Evolutionary conservation across 1,284 basidiomycete genomes (phyloP).

Genomic region (Neonothopanus nambi): DNA sequence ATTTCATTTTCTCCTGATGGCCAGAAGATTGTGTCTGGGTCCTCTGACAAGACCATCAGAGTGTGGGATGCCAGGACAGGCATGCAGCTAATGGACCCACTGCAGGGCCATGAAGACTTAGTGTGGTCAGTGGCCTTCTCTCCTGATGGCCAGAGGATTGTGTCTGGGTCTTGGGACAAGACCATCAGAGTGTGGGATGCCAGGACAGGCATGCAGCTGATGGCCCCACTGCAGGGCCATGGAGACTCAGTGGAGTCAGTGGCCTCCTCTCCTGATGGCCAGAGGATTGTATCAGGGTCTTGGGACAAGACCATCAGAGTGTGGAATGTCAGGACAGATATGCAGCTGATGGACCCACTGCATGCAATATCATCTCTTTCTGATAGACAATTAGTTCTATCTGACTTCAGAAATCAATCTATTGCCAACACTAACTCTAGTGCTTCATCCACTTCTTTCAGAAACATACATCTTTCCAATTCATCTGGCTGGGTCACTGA

Average conservation of each 20-base stretch:
- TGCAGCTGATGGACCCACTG: too few relatives aligned
- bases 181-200: background rate
- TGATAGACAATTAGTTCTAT: background rate
- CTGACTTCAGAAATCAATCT: background rate
- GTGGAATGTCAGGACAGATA: too few relatives aligned
- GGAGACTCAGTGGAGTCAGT: too few relatives aligned
- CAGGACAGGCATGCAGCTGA: too few relatives aligned
- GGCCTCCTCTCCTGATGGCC: too few relatives aligned
- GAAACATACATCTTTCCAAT: too few relatives aligned
- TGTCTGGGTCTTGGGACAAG: background rate
- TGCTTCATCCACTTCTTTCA: too few relatives aligned
- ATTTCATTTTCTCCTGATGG: slow-evolving; percentile 17
- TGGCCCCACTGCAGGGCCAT: too few relatives aligned
- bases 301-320: too few relatives aligned
- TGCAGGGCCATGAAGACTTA: slow-evolving; percentile 7
- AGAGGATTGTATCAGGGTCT: too few relatives aligned
- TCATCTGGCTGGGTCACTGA: too few relatives aligned
- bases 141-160: slow-evolving; percentile 15
- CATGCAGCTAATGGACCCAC: background rate
- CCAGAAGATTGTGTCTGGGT: slow-evolving; percentile 19
- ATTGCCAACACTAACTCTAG: too few relatives aligned
- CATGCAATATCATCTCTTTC: background rate
- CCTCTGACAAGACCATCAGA: slow-evolving; percentile 22
- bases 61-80: slow-evolving; percentile 23
- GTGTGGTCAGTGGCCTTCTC: slow-evolving; percentile 20